These are phyloP conservation scores for Pyrrhoderma lamaoense DNA, from an alignment of 1,284 basidiomycete species.

Conservation along the genomic window DNA sequence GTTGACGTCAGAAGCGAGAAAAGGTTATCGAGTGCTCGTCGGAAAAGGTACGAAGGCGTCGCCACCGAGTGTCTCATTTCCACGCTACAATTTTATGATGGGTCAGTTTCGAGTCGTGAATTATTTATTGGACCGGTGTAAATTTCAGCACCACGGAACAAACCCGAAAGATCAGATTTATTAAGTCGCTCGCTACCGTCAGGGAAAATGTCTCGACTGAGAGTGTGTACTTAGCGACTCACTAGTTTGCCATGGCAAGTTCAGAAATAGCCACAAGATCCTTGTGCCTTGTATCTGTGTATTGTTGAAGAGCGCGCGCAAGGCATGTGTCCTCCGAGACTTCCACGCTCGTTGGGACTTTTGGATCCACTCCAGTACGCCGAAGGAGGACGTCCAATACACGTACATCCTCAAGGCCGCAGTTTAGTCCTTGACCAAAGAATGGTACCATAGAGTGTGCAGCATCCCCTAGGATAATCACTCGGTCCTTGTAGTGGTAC, in stretches of 20 bases:
- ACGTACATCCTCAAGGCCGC: constrained; percentile 94
- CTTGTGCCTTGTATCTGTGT: constrained; percentile 75
- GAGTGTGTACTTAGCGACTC: constrained; percentile 31
- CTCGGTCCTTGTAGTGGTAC: constrained; percentile 87
- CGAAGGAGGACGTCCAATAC: constrained; percentile 75
- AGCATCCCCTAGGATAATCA: constrained; percentile 86
- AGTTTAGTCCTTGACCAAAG: constrained; percentile 97
- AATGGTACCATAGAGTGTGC: constrained; percentile 98
- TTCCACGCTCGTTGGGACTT: constrained; percentile 26
- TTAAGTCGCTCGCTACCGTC: not conserved
- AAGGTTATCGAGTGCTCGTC: constrained; percentile 74
- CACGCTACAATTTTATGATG: constrained; percentile 41
- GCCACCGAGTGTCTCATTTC: constrained; percentile 95
- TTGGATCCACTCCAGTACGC: constrained; percentile 51
- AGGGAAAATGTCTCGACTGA: not conserved
- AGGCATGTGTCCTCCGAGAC: constrained; percentile 48
- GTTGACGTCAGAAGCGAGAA: constrained; percentile 56
- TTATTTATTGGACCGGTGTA: not conserved
- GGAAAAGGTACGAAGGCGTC: constrained; percentile 72
- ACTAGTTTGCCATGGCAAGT: constrained; percentile 96
- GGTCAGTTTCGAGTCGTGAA: not conserved
- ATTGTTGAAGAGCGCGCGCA: constrained; percentile 61
- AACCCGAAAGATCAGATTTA: not conserved
- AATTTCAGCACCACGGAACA: not conserved
- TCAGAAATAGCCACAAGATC: constrained; percentile 89